These are phyloP conservation scores for Cystofilobasidium capitatum DNA, from an alignment of 768 basidiomycete species.

Conservation along the genomic window DNA sequence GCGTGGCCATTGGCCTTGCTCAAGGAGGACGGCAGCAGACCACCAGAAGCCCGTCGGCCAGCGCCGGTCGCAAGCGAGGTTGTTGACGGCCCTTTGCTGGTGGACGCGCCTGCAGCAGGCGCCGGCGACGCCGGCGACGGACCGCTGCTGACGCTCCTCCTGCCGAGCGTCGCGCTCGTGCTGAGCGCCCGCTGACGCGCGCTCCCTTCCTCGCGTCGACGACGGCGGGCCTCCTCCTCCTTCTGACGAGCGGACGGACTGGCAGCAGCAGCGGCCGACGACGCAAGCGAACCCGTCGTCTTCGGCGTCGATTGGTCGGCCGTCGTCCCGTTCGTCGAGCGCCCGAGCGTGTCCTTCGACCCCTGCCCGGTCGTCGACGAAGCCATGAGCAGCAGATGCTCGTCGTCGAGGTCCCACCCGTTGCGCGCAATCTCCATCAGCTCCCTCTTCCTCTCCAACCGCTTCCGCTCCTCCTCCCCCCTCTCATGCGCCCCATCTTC, in stretches of 20 bases:
- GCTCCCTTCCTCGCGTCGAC: constrained; percentile 1
- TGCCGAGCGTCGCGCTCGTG: not conserved
- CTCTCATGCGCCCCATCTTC: not conserved
- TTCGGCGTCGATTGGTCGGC: not conserved
- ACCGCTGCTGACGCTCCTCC: not conserved
- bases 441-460: not conserved
- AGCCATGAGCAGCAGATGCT: not conserved
- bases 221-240: not conserved
- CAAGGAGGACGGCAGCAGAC: no score
- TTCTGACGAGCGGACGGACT: no score
- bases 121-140: not conserved
- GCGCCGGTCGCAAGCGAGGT: no score
- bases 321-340: not conserved
- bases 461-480: not conserved
- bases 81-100: no score
- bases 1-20: no score
- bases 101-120: no score
- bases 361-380: not conserved
- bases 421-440: not conserved
- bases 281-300: not conserved
- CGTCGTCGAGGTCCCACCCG: not conserved
- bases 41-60: no score
- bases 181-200: constrained; percentile 2
- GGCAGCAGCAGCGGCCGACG: not conserved
- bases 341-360: not conserved